phyloP scores from a whole-genome alignment of 805 yeast species.

The Saccharomyces eubayanus region DNA sequence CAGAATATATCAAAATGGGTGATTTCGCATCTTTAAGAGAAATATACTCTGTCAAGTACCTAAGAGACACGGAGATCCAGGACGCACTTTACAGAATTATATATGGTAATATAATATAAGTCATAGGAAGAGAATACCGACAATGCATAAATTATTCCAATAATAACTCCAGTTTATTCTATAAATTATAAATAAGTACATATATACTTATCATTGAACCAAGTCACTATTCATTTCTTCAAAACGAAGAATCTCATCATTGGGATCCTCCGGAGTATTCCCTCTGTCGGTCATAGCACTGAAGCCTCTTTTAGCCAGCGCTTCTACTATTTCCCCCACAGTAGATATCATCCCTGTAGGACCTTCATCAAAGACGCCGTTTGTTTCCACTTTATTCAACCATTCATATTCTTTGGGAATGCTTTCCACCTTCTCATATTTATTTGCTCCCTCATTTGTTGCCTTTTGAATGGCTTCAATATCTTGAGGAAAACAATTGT shows the following conservation, averaged over 20 bases:
- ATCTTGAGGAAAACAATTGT: background rate
- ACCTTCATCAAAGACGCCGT: slow-evolving; percentile 43
- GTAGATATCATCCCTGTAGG: slow-evolving; percentile 66
- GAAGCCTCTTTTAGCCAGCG: slow-evolving; percentile 31
- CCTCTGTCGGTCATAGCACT: background rate
- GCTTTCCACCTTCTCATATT: slow-evolving; percentile 7
- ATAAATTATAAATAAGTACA: background rate
- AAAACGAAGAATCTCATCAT: slow-evolving; percentile 6
- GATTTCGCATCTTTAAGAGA: slow-evolving; percentile 23
- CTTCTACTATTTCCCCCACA: slow-evolving; percentile 50
- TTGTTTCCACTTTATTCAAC: slow-evolving; percentile 37
- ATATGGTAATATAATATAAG: slow-evolving; percentile 19
- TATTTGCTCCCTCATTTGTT: background rate
- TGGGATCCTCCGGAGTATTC: slow-evolving; percentile 1
- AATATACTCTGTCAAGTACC: slow-evolving; percentile 10
- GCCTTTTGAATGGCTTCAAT: background rate
- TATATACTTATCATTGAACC: background rate
- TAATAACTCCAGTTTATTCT: background rate
- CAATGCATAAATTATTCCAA: background rate
- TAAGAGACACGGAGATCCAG: slow-evolving; percentile 30
- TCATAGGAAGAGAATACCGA: background rate
- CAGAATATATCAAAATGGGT: slow-evolving; percentile 26
- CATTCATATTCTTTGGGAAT: slow-evolving; percentile 35
- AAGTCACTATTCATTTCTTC: slow-evolving; percentile 7
- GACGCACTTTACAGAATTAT: slow-evolving; percentile 33